Percentiles rank a stretch among this genome's conserved stretches.
Evolutionary conservation across 805 yeast species (phyloP).

Genomic region (Saccharomyces jurei): DNA sequence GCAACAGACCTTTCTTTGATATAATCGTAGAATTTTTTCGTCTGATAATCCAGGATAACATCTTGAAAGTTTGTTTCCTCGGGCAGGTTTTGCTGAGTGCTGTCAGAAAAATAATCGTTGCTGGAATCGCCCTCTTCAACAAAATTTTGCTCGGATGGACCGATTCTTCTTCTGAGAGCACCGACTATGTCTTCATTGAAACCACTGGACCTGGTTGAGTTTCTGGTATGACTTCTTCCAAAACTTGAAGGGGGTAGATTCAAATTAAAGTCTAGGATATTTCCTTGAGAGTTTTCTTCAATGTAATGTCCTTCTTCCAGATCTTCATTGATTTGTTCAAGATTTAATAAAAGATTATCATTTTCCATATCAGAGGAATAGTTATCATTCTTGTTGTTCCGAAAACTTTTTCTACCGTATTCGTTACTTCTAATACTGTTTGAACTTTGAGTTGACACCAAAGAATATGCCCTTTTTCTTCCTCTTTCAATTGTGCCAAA

Average conservation of each 20-base stretch:
- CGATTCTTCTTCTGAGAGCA: slow-evolving; percentile 12
- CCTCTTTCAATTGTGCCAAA: slow-evolving; percentile 17
- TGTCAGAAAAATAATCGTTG: slow-evolving; percentile 1
- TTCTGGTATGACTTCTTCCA: slow-evolving; percentile 19
- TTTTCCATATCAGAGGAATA: slow-evolving; percentile 2
- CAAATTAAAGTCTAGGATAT: slow-evolving; percentile 17
- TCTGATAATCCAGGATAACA: slow-evolving; percentile 17
- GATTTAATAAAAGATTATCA: slow-evolving; percentile 15
- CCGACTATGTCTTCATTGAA: slow-evolving; percentile 20
- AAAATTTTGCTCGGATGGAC: not conserved
- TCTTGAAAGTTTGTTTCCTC: not conserved
- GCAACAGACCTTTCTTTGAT: slow-evolving; percentile 17
- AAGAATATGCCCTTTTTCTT: slow-evolving; percentile 11
- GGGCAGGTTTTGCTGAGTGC: not conserved
- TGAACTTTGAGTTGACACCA: slow-evolving; percentile 13
- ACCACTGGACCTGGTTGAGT: slow-evolving; percentile 9
- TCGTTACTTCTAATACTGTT: slow-evolving; percentile 24
- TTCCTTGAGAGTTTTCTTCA: slow-evolving; percentile 4
- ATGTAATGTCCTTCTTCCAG: slow-evolving; percentile 11
- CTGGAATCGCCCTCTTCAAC: slow-evolving; percentile 1
- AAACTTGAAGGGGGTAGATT: slow-evolving; percentile 29
- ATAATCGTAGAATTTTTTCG: slow-evolving; percentile 24
- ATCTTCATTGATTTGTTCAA: slow-evolving; percentile 28
- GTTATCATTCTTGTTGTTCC: not conserved
- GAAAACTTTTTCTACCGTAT: slow-evolving; percentile 16